Base-by-base conservation (phyloP, 1,139 yeast genomes). In the Geotrichum bryndzae region DNA sequence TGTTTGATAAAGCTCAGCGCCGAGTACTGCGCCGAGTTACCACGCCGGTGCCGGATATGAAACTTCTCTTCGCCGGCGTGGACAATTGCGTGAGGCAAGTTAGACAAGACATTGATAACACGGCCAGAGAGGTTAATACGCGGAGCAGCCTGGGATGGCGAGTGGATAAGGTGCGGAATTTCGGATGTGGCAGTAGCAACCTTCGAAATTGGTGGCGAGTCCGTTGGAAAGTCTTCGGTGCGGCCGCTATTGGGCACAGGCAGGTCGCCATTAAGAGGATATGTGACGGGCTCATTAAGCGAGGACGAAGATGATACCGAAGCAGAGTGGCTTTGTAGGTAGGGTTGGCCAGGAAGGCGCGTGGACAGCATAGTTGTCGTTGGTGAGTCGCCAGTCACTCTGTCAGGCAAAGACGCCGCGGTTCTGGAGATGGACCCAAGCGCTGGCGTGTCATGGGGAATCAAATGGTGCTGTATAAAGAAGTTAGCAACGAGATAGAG, bases 11-110 rank as follows among this genome's bases (percentile, higher is more conserved):
- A 86, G 66, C 80, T 80, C 66, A 88, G 83, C 3, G 96, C 85
- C 7, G 96, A 85, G 71, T 87, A 87, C 58, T 92, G 76, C 0
- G 98, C 96, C 15, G 95, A 86, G 69, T 89, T 88, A 1, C 98
- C 98, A 31, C 94, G 80, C 23, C 90, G 80, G 5, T 86, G 66
- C 38, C 68, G 67, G 25, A 63, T 53, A 10, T 54, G 51, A 35
- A 68, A 62, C 31, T 61, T 48, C 11, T 63, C 62, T n/a, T 56
- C 59, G 27, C 54, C 61, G 29, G 64, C 66, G 31, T 65, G 63
- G 27, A 66, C 68, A 61, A 87, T 82, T 64, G 82, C 87, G 54
- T 84, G 81, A 1, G 95, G 92, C 64, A 88, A 78, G 69, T 81
- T 83, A 10, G 94, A 84, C 79, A 86, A 82, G 57, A 85, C 90